Conservation (phyloP, 371 early-diverging fungal species). For the Mucor irregularis region DNA sequence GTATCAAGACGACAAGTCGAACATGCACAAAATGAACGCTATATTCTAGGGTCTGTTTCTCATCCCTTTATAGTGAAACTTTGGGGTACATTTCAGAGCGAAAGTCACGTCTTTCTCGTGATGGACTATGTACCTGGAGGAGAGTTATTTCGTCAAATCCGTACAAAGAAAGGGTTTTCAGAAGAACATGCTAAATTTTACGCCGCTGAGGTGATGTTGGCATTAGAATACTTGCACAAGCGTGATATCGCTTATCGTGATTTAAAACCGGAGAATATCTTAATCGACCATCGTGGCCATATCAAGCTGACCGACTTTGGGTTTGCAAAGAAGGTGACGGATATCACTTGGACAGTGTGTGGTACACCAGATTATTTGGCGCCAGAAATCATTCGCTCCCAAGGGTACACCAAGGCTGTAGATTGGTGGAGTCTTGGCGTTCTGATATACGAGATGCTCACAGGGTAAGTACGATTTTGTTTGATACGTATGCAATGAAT, state of each 20-base stretch:
- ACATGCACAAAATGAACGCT: slow-evolving; percentile 86
- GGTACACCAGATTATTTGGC: slow-evolving; percentile 98
- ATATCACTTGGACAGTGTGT: slow-evolving; percentile 80
- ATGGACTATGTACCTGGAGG: slow-evolving; percentile 98
- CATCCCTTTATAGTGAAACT: slow-evolving; percentile 92
- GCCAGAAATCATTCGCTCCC: slow-evolving; percentile 89
- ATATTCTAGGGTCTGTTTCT: slow-evolving; percentile 74
- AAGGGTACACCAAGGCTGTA: slow-evolving; percentile 88
- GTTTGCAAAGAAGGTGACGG: slow-evolving; percentile 86
- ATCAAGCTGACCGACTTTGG: slow-evolving; percentile 99
- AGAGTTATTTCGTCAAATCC: slow-evolving; percentile 80
- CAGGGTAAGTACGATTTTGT: slow-evolving; percentile 53
- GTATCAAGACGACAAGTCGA: slow-evolving; percentile 91
- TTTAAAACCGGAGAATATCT: slow-evolving; percentile 91
- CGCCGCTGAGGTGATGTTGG: slow-evolving; percentile 73
- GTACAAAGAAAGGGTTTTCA: slow-evolving; percentile 77
- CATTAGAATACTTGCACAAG: slow-evolving; percentile 88
- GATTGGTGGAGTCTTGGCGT: slow-evolving; percentile 95
- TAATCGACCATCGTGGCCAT: slow-evolving; percentile 90
- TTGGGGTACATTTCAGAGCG: slow-evolving; percentile 88
- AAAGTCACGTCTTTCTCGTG: slow-evolving; percentile 85
- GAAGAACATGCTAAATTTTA: slow-evolving; percentile 85
- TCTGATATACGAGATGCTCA: slow-evolving; percentile 89
- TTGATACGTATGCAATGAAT: neutral
- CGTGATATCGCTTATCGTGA: slow-evolving; percentile 92